A percentile compares a stretch with the other conserved stretches of the same genome.
phyloP scores from a whole-genome alignment of 176 grass and related monocot species.

The Eremochloa ophiuroides region DNA sequence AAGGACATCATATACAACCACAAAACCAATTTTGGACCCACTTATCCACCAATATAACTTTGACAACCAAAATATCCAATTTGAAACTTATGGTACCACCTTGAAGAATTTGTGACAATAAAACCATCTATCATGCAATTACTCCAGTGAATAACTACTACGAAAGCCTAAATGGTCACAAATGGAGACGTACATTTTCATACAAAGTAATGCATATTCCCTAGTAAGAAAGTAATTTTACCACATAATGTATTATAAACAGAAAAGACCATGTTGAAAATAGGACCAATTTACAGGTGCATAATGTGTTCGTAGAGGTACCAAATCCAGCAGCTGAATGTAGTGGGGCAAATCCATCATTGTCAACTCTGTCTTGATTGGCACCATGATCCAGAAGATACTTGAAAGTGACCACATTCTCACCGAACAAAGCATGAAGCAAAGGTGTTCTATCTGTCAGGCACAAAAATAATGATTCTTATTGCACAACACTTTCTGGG shows the following conservation, averaged over 20 bases:
- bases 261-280: background rate
- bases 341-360: constrained; percentile 34
- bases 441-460: constrained; percentile 40
- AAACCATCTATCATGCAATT: background rate
- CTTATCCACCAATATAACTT: background rate
- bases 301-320: background rate
- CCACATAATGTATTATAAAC: background rate
- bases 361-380: constrained; percentile 11
- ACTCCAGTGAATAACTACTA: background rate
- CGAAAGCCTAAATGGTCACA: background rate
- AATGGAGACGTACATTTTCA: background rate
- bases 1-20: background rate
- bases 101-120: background rate
- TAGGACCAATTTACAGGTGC: background rate
- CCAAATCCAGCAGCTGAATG: constrained; percentile 39
- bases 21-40: background rate
- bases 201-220: background rate
- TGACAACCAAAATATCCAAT: background rate
- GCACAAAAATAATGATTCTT: background rate
- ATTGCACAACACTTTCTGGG: background rate
- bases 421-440: constrained; percentile 20
- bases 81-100: background rate
- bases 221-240: background rate
- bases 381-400: constrained; percentile 55
- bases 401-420: background rate